Evolutionary conservation across 345 rosid species (phyloP), one percentile per base, ranked within the genome.

Genomic region (Pistacia vera): DNA sequence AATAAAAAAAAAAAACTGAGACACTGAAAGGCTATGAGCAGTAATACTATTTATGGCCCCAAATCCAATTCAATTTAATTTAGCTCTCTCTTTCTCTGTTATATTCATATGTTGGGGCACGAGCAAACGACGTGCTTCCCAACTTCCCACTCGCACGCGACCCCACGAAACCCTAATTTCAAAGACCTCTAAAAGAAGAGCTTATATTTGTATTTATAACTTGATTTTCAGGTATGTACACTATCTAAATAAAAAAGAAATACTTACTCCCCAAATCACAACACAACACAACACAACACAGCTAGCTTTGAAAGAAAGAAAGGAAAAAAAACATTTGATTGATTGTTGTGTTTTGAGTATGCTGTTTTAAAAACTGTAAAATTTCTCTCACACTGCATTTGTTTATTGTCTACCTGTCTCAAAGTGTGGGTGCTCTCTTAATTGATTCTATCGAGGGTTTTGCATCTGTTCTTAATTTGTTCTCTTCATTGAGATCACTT

Each of bases 151-250:
- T 73, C 80, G 86, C 89, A 85, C 87, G 81, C 52, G 75, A 72
- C 86, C 91, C 91, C 86, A 88, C 83, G 74, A 80, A 84, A 84
- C 88, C 89, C 89, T 88, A 86, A 81, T 84, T 81, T 82, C 88
- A 63, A 82, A 72, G 82, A 28, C 75, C 81, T 58, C 83, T 38
- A 64, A 80, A 85, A 76, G 78, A 63, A 76, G 81, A 81, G 76
- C 82, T 81, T 56, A 35, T 35, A 7, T 41, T 41, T 41, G 46
- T 41, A 5, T 25, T 68, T 41, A 41, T 44, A 30, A n/a, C 46
- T 69, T 20, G 4, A 51, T 51, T 11, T 75, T 56, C 18, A 30
- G 7, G n/a, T 7, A 22, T 22, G 17, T 62, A 44, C 25, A 35
- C 36, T 20, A 25, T 6, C 2, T 54, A 25, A 22, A 56, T 11